phyloP scores from a whole-genome alignment of 345 rosid genomes.

The Punica granatum region DNA sequence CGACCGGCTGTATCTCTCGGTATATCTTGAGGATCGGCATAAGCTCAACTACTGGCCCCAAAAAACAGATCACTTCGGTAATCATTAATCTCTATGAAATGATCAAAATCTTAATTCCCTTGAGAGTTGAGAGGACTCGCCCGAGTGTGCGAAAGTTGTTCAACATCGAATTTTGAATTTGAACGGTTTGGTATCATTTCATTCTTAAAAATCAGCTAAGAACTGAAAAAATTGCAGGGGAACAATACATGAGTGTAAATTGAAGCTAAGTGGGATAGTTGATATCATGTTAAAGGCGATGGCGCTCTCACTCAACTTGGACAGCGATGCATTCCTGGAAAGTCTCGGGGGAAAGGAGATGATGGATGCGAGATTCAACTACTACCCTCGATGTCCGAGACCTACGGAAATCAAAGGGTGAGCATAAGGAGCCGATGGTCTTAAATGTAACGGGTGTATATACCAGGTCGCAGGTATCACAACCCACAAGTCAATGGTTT shows the following conservation, averaged over 20 bases:
- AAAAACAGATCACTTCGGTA: constrained; percentile 46
- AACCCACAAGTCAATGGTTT: too few species aligned
- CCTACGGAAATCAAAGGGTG: too few species aligned
- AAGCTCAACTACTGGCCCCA: constrained; percentile 53
- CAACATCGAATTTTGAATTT: too few species aligned
- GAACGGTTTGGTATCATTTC: neutral
- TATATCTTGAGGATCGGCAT: constrained; percentile 36
- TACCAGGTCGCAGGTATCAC: too few species aligned
- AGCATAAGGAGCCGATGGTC: too few species aligned
- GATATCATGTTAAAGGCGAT: constrained; percentile 13
- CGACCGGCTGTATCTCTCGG: constrained; percentile 44
- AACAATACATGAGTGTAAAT: constrained; percentile 10
- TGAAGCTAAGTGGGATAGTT: neutral
- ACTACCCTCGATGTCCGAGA: constrained; percentile 32
- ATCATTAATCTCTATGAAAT: neutral
- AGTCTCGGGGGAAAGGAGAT: constrained; percentile 11
- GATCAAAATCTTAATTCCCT: neutral
- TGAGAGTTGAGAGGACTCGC: too few species aligned
- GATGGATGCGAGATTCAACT: constrained; percentile 20
- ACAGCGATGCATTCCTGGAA: constrained; percentile 13
- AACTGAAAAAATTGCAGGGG: constrained; percentile 10
- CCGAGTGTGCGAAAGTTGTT: too few species aligned
- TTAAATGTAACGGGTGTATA: too few species aligned
- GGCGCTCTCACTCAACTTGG: constrained; percentile 22
- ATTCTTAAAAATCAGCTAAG: neutral